Conservation (phyloP, 352 stramenopile genomes). For the Globisporangium cederbergense region DNA sequence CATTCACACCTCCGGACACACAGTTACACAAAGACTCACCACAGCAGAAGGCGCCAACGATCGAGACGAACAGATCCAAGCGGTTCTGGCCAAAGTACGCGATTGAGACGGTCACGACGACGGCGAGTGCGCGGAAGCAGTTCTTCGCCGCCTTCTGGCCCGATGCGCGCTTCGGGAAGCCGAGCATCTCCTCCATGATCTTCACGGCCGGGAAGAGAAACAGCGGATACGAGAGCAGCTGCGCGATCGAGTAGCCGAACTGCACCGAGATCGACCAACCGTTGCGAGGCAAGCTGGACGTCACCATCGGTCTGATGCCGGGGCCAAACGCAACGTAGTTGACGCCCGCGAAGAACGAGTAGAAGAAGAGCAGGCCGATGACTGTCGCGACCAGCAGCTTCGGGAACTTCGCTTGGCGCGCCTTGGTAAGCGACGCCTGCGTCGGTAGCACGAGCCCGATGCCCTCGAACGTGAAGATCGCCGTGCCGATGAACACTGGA, state of each 20-base stretch:
- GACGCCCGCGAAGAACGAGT: constrained; percentile 75
- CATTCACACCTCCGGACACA: neutral
- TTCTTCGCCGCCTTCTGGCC: constrained; percentile 77
- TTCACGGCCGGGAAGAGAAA: constrained; percentile 80
- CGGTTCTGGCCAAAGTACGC: constrained; percentile 73
- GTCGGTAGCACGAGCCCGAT: constrained; percentile 79
- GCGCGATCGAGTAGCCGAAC: constrained; percentile 71
- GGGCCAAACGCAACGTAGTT: constrained; percentile 81
- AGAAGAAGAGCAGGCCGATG: constrained; percentile 71
- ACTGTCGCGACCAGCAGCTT: constrained; percentile 58
- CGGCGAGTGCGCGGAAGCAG: constrained; percentile 55
- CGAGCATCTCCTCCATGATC: constrained; percentile 83
- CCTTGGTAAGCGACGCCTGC: constrained; percentile 58
- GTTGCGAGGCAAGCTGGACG: constrained; percentile 66
- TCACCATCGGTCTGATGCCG: constrained; percentile 61
- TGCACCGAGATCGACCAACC: constrained; percentile 75
- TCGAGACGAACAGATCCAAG: constrained; percentile 81
- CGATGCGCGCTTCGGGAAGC: constrained; percentile 60
- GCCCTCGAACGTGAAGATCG: constrained; percentile 80
- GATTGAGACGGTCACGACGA: constrained; percentile 62
- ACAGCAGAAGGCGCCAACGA: constrained; percentile 79
- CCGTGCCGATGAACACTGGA: constrained; percentile 74
- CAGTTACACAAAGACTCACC: constrained; percentile 34
- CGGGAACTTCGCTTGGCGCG: constrained; percentile 64
- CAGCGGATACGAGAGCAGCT: constrained; percentile 75